These are phyloP conservation scores for Taiwanofungus camphoratus DNA, from an alignment of 1,284 basidiomycete genomes.

Conservation along the genomic window DNA sequence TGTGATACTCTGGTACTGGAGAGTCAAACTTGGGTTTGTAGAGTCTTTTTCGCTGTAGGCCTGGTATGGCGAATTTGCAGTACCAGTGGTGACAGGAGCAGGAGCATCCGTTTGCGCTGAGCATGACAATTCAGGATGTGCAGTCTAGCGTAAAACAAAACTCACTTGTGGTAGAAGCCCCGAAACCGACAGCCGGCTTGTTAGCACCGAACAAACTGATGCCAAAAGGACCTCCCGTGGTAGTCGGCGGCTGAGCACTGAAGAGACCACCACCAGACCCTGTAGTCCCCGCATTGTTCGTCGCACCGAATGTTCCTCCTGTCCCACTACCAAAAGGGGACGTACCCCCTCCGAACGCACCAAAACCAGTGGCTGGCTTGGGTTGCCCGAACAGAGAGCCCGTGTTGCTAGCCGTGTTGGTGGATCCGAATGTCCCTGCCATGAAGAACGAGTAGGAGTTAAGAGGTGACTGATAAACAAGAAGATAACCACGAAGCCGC, in stretches of 20 bases:
- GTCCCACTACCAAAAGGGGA: conserved; percentile 34
- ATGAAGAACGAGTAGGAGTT: not conserved
- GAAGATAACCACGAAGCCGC: conserved; percentile 25
- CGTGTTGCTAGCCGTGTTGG: conserved; percentile 32
- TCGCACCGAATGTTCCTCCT: conserved; percentile 21
- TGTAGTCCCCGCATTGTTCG: conserved; percentile 12
- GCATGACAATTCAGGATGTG: not conserved
- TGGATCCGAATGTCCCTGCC: conserved; percentile 51
- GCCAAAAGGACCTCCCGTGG: conserved; percentile 23
- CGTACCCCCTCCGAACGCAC: conserved; percentile 51
- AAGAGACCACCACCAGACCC: conserved; percentile 14
- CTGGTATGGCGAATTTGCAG: conserved; percentile 52
- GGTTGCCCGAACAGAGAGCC: conserved; percentile 52
- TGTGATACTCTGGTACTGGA: conserved; percentile 71
- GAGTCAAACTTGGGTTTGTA: conserved; percentile 31
- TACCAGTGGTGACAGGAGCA: conserved; percentile 56
- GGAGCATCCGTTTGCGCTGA: conserved; percentile 5
- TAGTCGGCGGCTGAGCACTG: conserved; percentile 22
- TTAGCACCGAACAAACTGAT: conserved; percentile 39
- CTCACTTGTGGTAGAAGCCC: conserved; percentile 32
- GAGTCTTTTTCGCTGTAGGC: conserved; percentile 57
- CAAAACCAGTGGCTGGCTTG: conserved; percentile 66
- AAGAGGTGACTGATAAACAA: conserved; percentile 4
- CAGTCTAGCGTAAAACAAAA: not conserved
- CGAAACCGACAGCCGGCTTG: conserved; percentile 47